Conservation (phyloP, 2,329 filamentous ascomycete genomes). For the Talaromyces sp. region DNA sequence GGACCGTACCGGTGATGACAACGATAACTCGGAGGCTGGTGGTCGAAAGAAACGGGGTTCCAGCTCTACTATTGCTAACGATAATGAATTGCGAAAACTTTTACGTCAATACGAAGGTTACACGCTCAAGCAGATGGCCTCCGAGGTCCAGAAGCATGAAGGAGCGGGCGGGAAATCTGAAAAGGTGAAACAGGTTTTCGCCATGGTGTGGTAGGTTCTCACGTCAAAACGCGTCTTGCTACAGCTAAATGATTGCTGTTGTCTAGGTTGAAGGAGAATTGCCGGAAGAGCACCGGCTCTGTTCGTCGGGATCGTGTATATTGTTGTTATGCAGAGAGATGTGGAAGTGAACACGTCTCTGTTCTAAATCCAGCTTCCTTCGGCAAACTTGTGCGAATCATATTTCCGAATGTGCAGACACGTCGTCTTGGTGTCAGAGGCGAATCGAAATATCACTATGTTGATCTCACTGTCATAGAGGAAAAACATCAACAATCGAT, state of each 20-base stretch:
- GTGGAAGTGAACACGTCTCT: constrained; percentile 87
- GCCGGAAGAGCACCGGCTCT: constrained; percentile 53
- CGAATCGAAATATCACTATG: constrained; percentile 97
- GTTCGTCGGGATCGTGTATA: constrained; percentile 92
- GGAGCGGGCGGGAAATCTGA: constrained; percentile 49
- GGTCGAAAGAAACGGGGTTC: constrained; percentile 46
- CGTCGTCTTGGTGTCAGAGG: constrained; percentile 86
- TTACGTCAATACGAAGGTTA: constrained; percentile 47
- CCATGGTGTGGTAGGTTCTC: constrained; percentile 48
- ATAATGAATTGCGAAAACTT: constrained; percentile 47
- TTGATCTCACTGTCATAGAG: constrained; percentile 48
- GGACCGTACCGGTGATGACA: constrained; percentile 39
- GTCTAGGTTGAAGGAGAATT: constrained; percentile 47
- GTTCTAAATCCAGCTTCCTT: constrained; percentile 96
- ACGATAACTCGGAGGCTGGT: constrained; percentile 43
- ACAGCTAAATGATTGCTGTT: neutral
- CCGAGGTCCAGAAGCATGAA: constrained; percentile 49
- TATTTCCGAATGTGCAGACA: constrained; percentile 93
- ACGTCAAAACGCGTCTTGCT: neutral
- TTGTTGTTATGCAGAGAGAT: constrained; percentile 88
- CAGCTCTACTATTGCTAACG: constrained; percentile 47
- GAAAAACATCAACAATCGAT: constrained; percentile 40
- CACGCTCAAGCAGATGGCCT: constrained; percentile 45
- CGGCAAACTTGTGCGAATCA: constrained; percentile 91
- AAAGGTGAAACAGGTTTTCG: constrained; percentile 52